Percentiles rank a stretch among this genome's conserved stretches.
These are phyloP conservation scores for Fimicolochytrium jonesii DNA, from an alignment of 192 early-diverging fungal species.

Conservation along the genomic window DNA sequence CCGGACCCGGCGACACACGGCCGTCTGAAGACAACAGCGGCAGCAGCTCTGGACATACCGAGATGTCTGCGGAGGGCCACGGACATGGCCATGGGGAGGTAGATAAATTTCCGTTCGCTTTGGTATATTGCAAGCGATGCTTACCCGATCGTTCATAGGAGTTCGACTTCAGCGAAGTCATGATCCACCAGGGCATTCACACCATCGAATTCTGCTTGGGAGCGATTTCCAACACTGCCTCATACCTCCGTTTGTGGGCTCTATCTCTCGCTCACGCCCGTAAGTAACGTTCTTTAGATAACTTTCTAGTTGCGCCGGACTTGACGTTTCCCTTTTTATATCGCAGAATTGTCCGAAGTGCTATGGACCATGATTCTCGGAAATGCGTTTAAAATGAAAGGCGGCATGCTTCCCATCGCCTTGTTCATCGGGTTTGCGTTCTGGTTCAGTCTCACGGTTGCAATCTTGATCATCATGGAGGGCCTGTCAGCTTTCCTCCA, in stretches of 20 bases:
- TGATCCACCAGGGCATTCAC: conserved; percentile 98
- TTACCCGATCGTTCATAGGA: conserved; percentile 28
- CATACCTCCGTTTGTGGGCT: conserved; percentile 98
- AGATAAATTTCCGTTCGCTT: too few species aligned
- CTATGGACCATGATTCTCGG: conserved; percentile 90
- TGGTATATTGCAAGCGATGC: too few species aligned
- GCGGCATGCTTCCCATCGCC: conserved; percentile 58
- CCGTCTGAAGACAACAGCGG: conserved; percentile 8
- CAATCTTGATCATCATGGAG: conserved; percentile 81
- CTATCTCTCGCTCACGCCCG: conserved; percentile 95
- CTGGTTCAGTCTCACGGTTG: conserved; percentile 85
- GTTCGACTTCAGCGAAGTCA: conserved; percentile 93
- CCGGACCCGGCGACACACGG: background rate
- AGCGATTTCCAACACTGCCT: conserved; percentile 97
- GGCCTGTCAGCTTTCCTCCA: conserved; percentile 83
- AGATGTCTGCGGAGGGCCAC: conserved; percentile 34
- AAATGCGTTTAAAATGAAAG: conserved; percentile 42
- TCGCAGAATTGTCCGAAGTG: conserved; percentile 92
- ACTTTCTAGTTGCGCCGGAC: background rate
- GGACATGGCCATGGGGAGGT: too few species aligned
- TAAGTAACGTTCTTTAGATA: conserved; percentile 44
- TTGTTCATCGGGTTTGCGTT: conserved; percentile 75
- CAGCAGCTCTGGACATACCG: conserved; percentile 24
- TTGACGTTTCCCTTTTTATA: too few species aligned
- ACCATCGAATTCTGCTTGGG: conserved; percentile 97